Percentiles rank a stretch among this genome's conserved stretches.
Evolutionary conservation across 108 stramenopile species (phyloP).

Genomic region (Nitzschia palea): DNA sequence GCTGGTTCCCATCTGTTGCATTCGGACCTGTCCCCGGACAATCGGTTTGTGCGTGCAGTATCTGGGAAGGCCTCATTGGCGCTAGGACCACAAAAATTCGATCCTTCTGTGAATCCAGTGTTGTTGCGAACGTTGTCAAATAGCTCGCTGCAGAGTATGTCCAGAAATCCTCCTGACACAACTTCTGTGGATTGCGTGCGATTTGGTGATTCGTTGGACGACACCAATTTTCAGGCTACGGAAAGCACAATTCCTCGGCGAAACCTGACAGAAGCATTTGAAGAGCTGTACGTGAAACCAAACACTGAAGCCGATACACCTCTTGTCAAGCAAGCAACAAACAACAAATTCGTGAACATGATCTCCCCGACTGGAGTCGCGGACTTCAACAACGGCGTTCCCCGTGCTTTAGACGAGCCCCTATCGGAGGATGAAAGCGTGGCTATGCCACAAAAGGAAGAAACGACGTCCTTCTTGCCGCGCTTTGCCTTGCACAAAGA

Average conservation of each 20-base stretch:
- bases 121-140: conserved; percentile 16
- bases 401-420: not conserved
- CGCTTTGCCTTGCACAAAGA: conserved; percentile 53
- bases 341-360: not conserved
- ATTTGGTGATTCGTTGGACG: not conserved
- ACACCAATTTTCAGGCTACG: conserved; percentile 1
- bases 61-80: not conserved
- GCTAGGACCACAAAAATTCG: conserved; percentile 1
- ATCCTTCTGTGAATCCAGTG: conserved; percentile 6
- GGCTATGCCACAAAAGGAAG: conserved; percentile 1
- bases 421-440: not conserved
- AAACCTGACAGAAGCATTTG: conserved; percentile 58
- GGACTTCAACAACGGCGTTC: conserved; percentile 11
- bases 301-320: conserved; percentile 8
- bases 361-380: conserved; percentile 54
- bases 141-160: conserved; percentile 5
- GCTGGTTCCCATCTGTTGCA: not conserved
- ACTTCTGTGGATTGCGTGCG: not conserved
- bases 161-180: not conserved
- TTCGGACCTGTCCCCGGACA: conserved; percentile 5
- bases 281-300: conserved; percentile 41
- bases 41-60: not conserved
- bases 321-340: conserved; percentile 2
- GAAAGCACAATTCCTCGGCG: conserved; percentile 42
- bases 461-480: conserved; percentile 24